Conservation (phyloP, 768 basidiomycete genomes). For the Pisolithus microcarpus region DNA sequence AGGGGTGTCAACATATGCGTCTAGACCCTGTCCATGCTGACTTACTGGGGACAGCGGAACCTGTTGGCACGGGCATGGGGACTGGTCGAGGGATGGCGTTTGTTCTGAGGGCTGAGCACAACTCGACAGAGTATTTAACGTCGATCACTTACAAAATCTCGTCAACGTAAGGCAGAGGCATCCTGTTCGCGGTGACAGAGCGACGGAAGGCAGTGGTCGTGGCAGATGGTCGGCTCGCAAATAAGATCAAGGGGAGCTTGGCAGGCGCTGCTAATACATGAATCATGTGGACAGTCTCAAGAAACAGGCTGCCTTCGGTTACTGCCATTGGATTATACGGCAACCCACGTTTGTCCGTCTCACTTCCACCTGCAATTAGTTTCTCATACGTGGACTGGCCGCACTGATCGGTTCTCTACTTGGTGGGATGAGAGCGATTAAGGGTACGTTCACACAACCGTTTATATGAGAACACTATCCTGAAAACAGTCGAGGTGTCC, state of each 20-base stretch:
- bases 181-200: slow-evolving; percentile 5
- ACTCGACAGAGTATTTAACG: not conserved
- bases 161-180: slow-evolving; percentile 7
- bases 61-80: slow-evolving; percentile 3
- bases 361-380: too few relatives aligned
- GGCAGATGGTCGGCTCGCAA: slow-evolving; percentile 1
- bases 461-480: slow-evolving; percentile 4
- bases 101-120: slow-evolving; percentile 6
- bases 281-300: not conserved
- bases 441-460: slow-evolving; percentile 34
- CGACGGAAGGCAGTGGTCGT: not conserved
- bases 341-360: slow-evolving; percentile 2
- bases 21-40: not conserved
- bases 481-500: slow-evolving; percentile 38
- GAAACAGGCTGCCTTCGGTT: not conserved
- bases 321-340: not conserved
- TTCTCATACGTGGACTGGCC: slow-evolving; percentile 12
- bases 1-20: not conserved
- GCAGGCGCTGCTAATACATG: slow-evolving; percentile 7
- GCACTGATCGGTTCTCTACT: not conserved
- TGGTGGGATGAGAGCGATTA: slow-evolving; percentile 52
- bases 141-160: slow-evolving; percentile 13
- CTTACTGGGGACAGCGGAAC: slow-evolving; percentile 7
- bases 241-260: not conserved
- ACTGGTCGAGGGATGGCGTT: slow-evolving; percentile 5